phyloP scores from a whole-genome alignment of 179 eudicot species.

The Gypsophila paniculata region DNA sequence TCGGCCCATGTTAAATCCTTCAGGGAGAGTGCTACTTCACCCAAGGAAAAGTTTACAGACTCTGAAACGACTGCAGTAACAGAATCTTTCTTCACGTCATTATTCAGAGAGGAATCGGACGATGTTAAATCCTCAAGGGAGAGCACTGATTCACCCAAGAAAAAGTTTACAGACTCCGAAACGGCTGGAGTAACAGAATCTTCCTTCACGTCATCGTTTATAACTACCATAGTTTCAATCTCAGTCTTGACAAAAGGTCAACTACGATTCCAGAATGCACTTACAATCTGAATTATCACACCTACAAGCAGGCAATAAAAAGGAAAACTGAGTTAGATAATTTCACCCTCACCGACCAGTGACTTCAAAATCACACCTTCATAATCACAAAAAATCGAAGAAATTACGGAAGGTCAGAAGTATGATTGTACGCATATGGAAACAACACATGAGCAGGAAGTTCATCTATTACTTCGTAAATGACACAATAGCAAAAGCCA shows the following conservation, averaged over 20 bases:
- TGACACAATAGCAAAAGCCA: not conserved
- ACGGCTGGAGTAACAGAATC: constrained; percentile 25
- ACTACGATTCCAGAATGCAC: not conserved
- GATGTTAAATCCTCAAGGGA: constrained; percentile 55
- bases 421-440: too few species aligned
- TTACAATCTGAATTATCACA: constrained; percentile 1
- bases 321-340: not conserved
- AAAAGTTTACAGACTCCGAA: constrained; percentile 22
- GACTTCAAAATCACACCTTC: not conserved
- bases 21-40: constrained; percentile 30
- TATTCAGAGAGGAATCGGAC: constrained; percentile 64
- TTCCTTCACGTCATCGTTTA: constrained; percentile 32
- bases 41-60: constrained; percentile 23
- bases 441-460: not conserved
- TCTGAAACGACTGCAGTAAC: constrained; percentile 22
- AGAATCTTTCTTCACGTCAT: constrained; percentile 33
- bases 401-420: too few species aligned
- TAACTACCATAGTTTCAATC: constrained; percentile 29
- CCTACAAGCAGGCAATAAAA: constrained; percentile 15
- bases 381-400: too few species aligned
- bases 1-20: constrained; percentile 70
- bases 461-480: not conserved
- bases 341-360: not conserved
- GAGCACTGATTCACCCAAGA: constrained; percentile 26
- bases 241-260: constrained; percentile 3